Conservation (phyloP, 179 eudicot species). For the Spinacia oleracea region DNA sequence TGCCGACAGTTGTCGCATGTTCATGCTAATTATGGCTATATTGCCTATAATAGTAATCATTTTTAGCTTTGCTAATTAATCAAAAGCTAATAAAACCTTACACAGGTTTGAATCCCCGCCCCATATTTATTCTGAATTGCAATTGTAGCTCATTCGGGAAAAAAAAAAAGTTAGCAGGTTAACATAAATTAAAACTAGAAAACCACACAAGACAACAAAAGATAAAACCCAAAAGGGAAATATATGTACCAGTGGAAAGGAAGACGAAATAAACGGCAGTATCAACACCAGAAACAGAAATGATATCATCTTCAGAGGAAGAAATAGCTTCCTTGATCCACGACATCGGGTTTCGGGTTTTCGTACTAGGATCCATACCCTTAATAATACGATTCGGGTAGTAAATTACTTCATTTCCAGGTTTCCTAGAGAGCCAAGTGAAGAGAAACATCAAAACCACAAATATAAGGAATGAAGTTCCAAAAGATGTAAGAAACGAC, state of each 20-base stretch:
- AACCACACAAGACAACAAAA: background rate
- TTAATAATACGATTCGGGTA: constrained; percentile 77
- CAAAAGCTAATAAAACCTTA: too few relatives aligned
- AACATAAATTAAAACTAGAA: background rate
- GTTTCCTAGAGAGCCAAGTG: constrained; percentile 66
- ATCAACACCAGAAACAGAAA: constrained; percentile 73
- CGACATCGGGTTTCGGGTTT: constrained; percentile 70
- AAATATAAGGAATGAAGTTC: constrained; percentile 70
- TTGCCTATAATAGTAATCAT: too few relatives aligned
- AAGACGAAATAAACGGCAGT: constrained; percentile 92
- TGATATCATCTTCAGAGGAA: constrained; percentile 69
- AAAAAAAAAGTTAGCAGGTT: too few relatives aligned
- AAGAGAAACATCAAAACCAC: constrained; percentile 68
- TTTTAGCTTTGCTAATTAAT: too few relatives aligned
- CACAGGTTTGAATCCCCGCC: too few relatives aligned
- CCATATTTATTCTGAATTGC: background rate
- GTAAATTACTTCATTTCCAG: constrained; percentile 65
- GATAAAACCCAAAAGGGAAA: background rate
- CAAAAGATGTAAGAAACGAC: constrained; percentile 78
- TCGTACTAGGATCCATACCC: constrained; percentile 59
- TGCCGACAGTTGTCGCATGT: too few relatives aligned
- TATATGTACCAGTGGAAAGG: constrained; percentile 61
- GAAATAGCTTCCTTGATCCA: constrained; percentile 78
- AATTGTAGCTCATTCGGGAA: too few relatives aligned
- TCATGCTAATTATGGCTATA: too few relatives aligned